phyloP scores from a whole-genome alignment of 228 moss, liverwort and hornwort genomes.

The Sphagnum magellanicum region DNA sequence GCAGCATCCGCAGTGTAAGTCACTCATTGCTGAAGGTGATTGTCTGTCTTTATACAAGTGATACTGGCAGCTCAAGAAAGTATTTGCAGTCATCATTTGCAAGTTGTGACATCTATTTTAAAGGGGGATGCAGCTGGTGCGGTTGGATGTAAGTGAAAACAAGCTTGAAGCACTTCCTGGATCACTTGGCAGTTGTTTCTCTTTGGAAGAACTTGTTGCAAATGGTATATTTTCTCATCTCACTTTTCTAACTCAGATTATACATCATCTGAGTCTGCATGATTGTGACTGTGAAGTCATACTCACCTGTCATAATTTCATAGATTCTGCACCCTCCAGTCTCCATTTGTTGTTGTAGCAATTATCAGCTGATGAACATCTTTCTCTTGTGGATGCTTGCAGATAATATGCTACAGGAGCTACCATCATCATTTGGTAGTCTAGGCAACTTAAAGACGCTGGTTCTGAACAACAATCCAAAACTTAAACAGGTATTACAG shows the following conservation, averaged over 20 bases:
- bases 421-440: slow-evolving; percentile 44
- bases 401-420: slow-evolving; percentile 54
- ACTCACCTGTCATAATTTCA: too few species aligned
- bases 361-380: too few species aligned
- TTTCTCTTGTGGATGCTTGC: not conserved
- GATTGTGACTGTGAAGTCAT: not conserved
- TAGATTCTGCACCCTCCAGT: too few species aligned
- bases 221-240: slow-evolving; percentile 21
- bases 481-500: slow-evolving; percentile 42
- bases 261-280: not conserved
- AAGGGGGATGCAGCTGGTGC: slow-evolving; percentile 28
- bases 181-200: slow-evolving; percentile 52
- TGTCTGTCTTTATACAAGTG: not conserved
- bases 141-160: slow-evolving; percentile 47
- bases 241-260: not conserved
- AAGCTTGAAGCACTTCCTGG: slow-evolving; percentile 37
- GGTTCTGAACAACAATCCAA: slow-evolving; percentile 45
- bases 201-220: slow-evolving; percentile 50
- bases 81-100: too few species aligned
- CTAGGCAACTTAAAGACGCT: slow-evolving; percentile 52
- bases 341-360: too few species aligned
- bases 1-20: slow-evolving; percentile 45
- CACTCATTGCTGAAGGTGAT: not conserved
- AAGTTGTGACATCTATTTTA: not conserved
- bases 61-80: too few species aligned